Base-by-base conservation (phyloP, 2,329 filamentous ascomycete species). In the Echinosphaeria canescens region DNA sequence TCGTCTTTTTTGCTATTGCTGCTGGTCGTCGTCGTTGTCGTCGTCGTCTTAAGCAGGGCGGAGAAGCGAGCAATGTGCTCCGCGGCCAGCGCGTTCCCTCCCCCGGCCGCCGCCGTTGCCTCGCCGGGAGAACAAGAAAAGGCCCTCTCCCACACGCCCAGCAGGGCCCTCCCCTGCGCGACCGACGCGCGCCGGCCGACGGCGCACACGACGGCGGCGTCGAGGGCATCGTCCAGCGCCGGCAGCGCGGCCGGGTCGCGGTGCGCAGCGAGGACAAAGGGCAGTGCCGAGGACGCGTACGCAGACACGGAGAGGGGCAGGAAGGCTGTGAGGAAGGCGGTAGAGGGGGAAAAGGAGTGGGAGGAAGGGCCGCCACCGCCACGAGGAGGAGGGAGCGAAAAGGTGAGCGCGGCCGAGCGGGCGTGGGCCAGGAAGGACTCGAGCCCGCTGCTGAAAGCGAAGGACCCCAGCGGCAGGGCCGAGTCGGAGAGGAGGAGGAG, bases 371-470 rank as follows among this genome's bases (percentile, higher is more conserved):
- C 17, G 17, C 7, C 17, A 10, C 17, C 17, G 17, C 17, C 17
- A 18, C 29, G 35, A 15, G 28, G 38, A 31, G 14, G 35, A 18
- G 15, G 33, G 29, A 3, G n/a, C n/a, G n/a, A n/a, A n/a, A n/a
- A n/a, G n/a, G n/a, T n/a, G n/a, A n/a, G n/a, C 24, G 30, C 15
- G 27, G 24, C 5, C 27, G 25, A 27, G 34, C 30, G 19, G 36
- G 56, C 56, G 52, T 88, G 79, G 4, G 74, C 72, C 12, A 84
- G 66, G 46, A 75, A 85, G 22, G 78, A 85, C 50, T 88, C 79
- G 11, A 88, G 62, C 3, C 78, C 78, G 37, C 68, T 75, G 53
- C 71, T 79, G 53, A 85, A 88, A 39, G 79, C 79, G 50, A 88
- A 88, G n/a, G 78, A 80, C 30, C 79, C 79, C 1, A 88, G 59